These are phyloP conservation scores for Cyberlindnera sargentensis DNA, from an alignment of 805 yeast species.

Conservation along the genomic window DNA sequence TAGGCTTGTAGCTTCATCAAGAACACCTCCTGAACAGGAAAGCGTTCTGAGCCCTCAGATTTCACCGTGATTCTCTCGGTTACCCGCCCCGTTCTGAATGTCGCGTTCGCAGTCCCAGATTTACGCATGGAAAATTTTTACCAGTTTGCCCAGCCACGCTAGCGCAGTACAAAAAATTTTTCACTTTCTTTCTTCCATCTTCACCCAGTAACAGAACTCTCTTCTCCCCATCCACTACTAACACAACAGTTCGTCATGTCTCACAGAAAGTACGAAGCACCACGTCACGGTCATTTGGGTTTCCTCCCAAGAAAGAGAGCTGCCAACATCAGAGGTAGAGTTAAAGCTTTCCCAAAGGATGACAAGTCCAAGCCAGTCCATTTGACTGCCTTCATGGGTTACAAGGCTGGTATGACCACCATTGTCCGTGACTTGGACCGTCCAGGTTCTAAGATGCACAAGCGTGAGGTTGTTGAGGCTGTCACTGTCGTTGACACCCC, in stretches of 20 bases:
- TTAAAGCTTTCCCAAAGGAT: constrained; percentile 99
- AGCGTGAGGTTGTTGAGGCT: constrained; percentile 99
- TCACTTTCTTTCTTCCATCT: not conserved
- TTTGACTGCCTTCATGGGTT: constrained; percentile 99
- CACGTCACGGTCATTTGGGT: constrained; percentile 99
- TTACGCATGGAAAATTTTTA: too few relatives aligned
- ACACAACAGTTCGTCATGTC: constrained; percentile 55
- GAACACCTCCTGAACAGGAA: too few relatives aligned
- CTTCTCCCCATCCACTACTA: constrained; percentile 12
- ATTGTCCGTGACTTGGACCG: constrained; percentile 99
- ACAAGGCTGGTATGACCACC: constrained; percentile 99
- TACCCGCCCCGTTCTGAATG: too few relatives aligned
- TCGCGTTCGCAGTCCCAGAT: too few relatives aligned
- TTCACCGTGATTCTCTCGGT: too few relatives aligned
- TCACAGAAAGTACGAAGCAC: constrained; percentile 99
- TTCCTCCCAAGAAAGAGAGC: constrained; percentile 99
- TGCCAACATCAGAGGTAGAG: constrained; percentile 96
- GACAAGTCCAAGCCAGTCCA: constrained; percentile 96
- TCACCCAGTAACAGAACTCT: not conserved
- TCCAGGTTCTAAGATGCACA: constrained; percentile 99
- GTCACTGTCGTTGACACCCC: constrained; percentile 99
- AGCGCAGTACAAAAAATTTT: not conserved
- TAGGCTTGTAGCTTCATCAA: too few relatives aligned
- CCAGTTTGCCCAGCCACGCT: too few relatives aligned
- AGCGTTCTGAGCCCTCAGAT: too few relatives aligned